phyloP scores from a whole-genome alignment of 495 filamentous ascomycete species.

The Penicillium silybi region DNA sequence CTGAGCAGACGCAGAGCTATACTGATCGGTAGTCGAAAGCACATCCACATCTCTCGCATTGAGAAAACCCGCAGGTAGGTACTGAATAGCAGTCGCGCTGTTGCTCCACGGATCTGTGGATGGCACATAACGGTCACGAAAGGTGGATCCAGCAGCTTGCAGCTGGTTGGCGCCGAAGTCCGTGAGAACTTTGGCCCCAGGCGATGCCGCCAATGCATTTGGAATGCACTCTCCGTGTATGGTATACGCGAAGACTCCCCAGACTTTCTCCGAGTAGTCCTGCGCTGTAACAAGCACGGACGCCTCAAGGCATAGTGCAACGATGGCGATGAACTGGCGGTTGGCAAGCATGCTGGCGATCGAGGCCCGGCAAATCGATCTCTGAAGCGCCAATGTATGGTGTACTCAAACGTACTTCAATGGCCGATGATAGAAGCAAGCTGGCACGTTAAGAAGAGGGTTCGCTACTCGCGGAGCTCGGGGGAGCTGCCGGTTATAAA shows the following conservation, averaged over 20 bases:
- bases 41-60: slow-evolving; percentile 46
- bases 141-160: slow-evolving; percentile 56
- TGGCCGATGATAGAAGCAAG: not conserved
- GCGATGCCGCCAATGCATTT: slow-evolving; percentile 38
- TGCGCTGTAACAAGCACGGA: slow-evolving; percentile 20
- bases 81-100: slow-evolving; percentile 34
- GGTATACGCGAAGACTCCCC: slow-evolving; percentile 67
- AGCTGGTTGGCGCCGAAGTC: slow-evolving; percentile 65
- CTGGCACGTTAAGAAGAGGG: not conserved
- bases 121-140: slow-evolving; percentile 57
- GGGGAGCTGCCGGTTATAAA: slow-evolving; percentile 1
- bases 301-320: slow-evolving; percentile 13
- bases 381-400: not conserved
- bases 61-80: slow-evolving; percentile 40
- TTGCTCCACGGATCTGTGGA: slow-evolving; percentile 26
- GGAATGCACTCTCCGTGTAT: slow-evolving; percentile 72
- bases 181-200: slow-evolving; percentile 50
- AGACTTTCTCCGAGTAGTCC: slow-evolving; percentile 50
- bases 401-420: not conserved
- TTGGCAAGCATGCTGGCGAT: slow-evolving; percentile 14
- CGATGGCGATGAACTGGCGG: slow-evolving; percentile 1
- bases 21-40: slow-evolving; percentile 44
- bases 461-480: not conserved
- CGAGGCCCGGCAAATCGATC: not conserved
- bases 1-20: slow-evolving; percentile 57